These are phyloP conservation scores for Solanum pennellii DNA, from an alignment of 257 asterid genomes.

Conservation along the genomic window DNA sequence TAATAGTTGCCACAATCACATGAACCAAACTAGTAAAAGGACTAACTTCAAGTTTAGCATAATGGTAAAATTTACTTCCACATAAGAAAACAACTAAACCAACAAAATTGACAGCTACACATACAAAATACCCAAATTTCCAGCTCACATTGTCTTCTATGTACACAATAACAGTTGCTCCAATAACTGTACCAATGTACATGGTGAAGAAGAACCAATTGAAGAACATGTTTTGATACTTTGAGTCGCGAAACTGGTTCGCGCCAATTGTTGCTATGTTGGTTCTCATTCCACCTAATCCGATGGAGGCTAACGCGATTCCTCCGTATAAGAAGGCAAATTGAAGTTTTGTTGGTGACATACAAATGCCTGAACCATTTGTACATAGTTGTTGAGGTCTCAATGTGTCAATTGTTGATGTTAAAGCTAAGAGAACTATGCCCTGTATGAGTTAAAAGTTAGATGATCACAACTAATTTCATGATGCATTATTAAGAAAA, in stretches of 20 bases:
- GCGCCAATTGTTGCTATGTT: constrained; percentile 14
- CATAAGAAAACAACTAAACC: constrained; percentile 3
- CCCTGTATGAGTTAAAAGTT: constrained; percentile 7
- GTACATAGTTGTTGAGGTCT: constrained; percentile 9
- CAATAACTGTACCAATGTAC: not conserved
- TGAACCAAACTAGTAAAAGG: constrained; percentile 40
- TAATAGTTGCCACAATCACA: constrained; percentile 30
- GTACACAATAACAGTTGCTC: constrained; percentile 8
- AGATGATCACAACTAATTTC: not conserved
- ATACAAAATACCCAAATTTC: constrained; percentile 5
- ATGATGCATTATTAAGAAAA: not conserved
- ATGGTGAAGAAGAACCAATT: constrained; percentile 11
- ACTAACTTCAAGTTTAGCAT: constrained; percentile 27
- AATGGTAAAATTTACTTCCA: constrained; percentile 8
- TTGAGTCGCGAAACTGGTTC: constrained; percentile 2
- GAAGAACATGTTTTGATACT: constrained; percentile 8
- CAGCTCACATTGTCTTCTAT: constrained; percentile 12
- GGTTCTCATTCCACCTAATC: constrained; percentile 3
- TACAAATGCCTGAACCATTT: not conserved
- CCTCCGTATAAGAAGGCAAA: constrained; percentile 1
- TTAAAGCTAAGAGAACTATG: not conserved
- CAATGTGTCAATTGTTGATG: not conserved
- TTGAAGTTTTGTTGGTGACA: not conserved
- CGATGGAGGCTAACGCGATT: not conserved
- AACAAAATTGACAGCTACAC: not conserved